Conservation (phyloP, 495 filamentous ascomycete species). For the Penicillium crystallinum region DNA sequence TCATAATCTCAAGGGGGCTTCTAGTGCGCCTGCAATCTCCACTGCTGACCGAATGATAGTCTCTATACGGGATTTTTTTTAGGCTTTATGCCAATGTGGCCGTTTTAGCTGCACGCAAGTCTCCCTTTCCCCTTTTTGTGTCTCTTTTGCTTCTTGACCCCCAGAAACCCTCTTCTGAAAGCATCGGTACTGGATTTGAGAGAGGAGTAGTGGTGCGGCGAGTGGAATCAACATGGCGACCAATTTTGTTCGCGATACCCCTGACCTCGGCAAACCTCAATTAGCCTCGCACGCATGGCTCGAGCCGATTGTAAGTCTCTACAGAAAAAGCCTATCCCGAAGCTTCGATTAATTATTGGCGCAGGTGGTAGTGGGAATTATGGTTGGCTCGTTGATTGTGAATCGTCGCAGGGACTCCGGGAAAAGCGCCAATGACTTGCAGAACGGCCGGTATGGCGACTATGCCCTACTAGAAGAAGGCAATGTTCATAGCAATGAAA, state of each 20-base stretch:
- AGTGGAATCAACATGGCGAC: neutral
- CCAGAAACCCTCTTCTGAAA: too few species aligned
- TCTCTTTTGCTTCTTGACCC: too few species aligned
- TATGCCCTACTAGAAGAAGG: slow-evolving; percentile 33
- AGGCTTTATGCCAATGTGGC: too few species aligned
- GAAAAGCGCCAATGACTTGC: slow-evolving; percentile 32
- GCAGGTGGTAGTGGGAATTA: slow-evolving; percentile 55
- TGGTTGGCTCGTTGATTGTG: slow-evolving; percentile 51
- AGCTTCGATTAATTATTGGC: neutral
- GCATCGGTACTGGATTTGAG: too few species aligned
- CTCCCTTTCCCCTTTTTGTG: too few species aligned
- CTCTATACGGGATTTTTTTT: too few species aligned
- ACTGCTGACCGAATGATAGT: too few species aligned
- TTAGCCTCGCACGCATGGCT: slow-evolving; percentile 44
- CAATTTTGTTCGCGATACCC: slow-evolving; percentile 1
- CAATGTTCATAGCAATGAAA: slow-evolving; percentile 15
- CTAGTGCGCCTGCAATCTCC: too few species aligned
- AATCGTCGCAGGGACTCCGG: slow-evolving; percentile 48
- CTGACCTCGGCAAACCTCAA: slow-evolving; percentile 30
- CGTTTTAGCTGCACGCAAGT: too few species aligned
- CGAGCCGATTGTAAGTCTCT: slow-evolving; percentile 51
- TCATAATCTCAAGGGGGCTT: too few species aligned
- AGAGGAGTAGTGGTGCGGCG: neutral
- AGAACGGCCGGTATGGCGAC: neutral
- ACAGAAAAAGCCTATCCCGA: neutral